Base-by-base conservation (phyloP, 495 filamentous ascomycete species). In the Penicillium coffeae region DNA sequence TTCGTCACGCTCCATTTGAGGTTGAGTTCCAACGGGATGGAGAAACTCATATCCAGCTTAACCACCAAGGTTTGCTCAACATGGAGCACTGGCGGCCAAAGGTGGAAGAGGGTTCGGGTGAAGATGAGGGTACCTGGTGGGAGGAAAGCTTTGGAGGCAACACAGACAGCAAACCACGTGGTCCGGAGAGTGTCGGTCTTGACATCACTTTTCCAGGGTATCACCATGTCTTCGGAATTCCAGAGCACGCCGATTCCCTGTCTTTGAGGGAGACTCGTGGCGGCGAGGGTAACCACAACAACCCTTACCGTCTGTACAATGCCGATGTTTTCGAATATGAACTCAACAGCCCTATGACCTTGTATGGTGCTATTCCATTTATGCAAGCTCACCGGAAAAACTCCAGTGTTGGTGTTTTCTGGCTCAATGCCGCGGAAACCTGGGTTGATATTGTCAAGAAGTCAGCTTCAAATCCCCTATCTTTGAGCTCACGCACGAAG, bases 261-360 rank as follows among this genome's bases (percentile, higher is more conserved):
- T 89, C 90, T 0, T 73, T 98, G 51, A 91, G 88, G 66, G 79
- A 93, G 64, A 98, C 94, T 42, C 77, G 80, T 16, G 92, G 92
- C 48, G 90, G 90, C 18, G 76, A 85, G 39, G 89, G 87, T 37
- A 86, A 88, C 57, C 90, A 95, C 65, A 73, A 78, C 15, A 85
- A 97, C 33, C 94, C 93, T n/a, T 98, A 98, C 71, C 82, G 94
- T 36, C 65, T 97, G 57, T 97, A 96, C 70, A 98, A 98, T 61
- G 75, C 87, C 7, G 93, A 98, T 65, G 92, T 98, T 14, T 97
- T 98, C 57, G 93, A 98, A 68, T 97, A 98, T 65, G 86, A 94
- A 55, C 81, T 94, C 56, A 85, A 96, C 66, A 96, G 88, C 67
- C 90, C 93, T 2, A 98, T 97, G 93, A 96, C 93, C n/a, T 73